A percentile compares a stretch with the other conserved stretches of the same genome.
Conservation (phyloP, 495 filamentous ascomycete species). For the Cryomyces minteri region DNA sequence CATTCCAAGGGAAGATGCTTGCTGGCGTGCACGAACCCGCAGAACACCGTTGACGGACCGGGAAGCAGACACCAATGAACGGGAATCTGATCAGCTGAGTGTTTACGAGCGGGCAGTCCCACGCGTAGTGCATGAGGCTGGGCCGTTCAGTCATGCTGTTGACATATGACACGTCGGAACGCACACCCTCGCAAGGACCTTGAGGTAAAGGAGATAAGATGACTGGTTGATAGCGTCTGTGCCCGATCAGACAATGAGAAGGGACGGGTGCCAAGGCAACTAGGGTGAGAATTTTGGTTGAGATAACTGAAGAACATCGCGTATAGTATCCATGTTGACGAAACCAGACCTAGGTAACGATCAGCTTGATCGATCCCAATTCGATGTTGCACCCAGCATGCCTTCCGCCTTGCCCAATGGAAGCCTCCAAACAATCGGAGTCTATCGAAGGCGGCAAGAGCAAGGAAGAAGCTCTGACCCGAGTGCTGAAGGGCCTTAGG, state of each 20-base stretch:
- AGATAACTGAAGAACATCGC: background rate
- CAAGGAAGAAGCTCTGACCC: too few relatives aligned
- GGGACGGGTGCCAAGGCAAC: background rate
- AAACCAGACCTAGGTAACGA: background rate
- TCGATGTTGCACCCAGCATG: background rate
- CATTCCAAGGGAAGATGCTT: background rate
- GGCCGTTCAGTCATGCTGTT: background rate
- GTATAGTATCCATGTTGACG: background rate
- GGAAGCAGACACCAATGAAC: background rate
- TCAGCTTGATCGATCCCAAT: background rate
- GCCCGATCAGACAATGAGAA: background rate
- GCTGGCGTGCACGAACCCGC: background rate
- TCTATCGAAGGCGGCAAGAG: too few relatives aligned
- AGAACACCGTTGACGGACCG: background rate
- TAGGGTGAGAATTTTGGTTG: background rate
- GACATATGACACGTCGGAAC: background rate
- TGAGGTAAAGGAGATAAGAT: constrained; percentile 2
- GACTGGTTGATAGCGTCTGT: background rate
- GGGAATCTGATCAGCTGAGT: constrained; percentile 3
- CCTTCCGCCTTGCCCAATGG: too few relatives aligned
- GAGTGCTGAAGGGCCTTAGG: too few relatives aligned
- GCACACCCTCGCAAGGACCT: background rate
- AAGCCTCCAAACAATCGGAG: too few relatives aligned
- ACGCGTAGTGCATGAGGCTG: background rate
- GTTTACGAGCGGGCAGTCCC: background rate